Conservation (phyloP, 352 stramenopile species). For the Globisporangium abappressorium region DNA sequence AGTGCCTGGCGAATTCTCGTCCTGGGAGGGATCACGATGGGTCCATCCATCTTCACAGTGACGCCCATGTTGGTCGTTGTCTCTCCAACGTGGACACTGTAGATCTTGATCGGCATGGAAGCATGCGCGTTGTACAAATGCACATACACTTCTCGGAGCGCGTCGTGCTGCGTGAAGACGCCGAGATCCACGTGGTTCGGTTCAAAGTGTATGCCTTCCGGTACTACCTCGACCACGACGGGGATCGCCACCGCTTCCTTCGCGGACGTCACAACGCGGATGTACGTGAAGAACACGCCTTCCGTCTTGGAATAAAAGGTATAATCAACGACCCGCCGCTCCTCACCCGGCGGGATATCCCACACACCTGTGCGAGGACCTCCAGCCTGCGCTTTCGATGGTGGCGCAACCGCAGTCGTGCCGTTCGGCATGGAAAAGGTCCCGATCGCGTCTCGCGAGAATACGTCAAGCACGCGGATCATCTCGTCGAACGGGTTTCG, state of each 20-base stretch:
- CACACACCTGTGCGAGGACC: constrained; percentile 22
- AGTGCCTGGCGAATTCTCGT: constrained; percentile 35
- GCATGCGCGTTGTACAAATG: constrained; percentile 38
- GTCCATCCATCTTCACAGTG: constrained; percentile 27
- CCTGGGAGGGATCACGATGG: constrained; percentile 30
- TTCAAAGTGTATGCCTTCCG: constrained; percentile 35
- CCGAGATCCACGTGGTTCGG: constrained; percentile 35
- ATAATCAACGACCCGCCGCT: constrained; percentile 37
- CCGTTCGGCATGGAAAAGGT: constrained; percentile 18
- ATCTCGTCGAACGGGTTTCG: constrained; percentile 37
- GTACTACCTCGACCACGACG: constrained; percentile 35
- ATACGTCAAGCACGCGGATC: constrained; percentile 51
- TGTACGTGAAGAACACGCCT: constrained; percentile 36
- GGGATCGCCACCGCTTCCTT: constrained; percentile 29
- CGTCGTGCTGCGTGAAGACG: constrained; percentile 26
- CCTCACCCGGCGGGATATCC: constrained; percentile 32
- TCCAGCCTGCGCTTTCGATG: background rate
- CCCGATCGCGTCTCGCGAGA: constrained; percentile 35
- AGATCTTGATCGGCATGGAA: constrained; percentile 33
- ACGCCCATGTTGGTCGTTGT: constrained; percentile 27
- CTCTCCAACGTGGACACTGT: constrained; percentile 27
- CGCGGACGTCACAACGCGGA: constrained; percentile 26
- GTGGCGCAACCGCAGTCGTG: constrained; percentile 1
- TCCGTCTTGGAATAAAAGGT: constrained; percentile 22
- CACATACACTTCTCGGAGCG: constrained; percentile 28